These are phyloP conservation scores for Chrysoporthe puriensis DNA, from an alignment of 2,329 filamentous ascomycete genomes.

Conservation along the genomic window DNA sequence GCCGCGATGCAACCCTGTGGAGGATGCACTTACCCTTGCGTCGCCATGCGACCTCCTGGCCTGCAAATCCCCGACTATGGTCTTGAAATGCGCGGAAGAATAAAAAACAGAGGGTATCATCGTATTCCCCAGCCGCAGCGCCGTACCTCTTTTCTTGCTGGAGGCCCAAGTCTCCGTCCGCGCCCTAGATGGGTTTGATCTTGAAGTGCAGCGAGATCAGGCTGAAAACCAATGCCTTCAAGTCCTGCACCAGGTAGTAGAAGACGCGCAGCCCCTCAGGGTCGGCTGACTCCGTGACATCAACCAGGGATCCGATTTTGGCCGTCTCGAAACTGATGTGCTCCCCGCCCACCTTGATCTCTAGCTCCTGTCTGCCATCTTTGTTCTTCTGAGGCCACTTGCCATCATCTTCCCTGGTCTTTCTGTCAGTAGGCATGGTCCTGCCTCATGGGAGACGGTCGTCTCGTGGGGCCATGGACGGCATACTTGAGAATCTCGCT, in stretches of 20 bases:
- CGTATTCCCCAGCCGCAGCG: neutral
- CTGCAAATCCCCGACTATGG: neutral
- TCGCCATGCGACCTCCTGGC: neutral
- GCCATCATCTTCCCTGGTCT: slow-evolving; percentile 84
- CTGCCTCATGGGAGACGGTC: neutral
- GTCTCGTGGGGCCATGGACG: neutral
- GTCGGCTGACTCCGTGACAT: slow-evolving; percentile 94
- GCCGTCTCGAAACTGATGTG: slow-evolving; percentile 99
- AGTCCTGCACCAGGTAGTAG: slow-evolving; percentile 96
- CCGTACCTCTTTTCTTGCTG: neutral
- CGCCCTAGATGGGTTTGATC: slow-evolving; percentile 74
- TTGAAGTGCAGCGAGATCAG: slow-evolving; percentile 98
- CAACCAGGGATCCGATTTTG: slow-evolving; percentile 95
- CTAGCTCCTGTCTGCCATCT: slow-evolving; percentile 93
- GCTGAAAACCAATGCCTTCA: slow-evolving; percentile 96
- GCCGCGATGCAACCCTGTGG: neutral
- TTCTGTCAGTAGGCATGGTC: slow-evolving; percentile 1
- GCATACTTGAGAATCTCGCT: slow-evolving; percentile 95
- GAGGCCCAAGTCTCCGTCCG: neutral
- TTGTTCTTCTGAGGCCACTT: slow-evolving; percentile 99
- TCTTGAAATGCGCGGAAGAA: slow-evolving; percentile 5
- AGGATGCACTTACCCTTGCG: neutral
- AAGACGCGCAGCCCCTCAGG: slow-evolving; percentile 96
- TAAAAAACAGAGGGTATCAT: slow-evolving; percentile 25
- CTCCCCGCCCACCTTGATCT: slow-evolving; percentile 90